phyloP scores from a whole-genome alignment of 2,329 filamentous ascomycete species.

The Lasiodiplodia hormozganensis region DNA sequence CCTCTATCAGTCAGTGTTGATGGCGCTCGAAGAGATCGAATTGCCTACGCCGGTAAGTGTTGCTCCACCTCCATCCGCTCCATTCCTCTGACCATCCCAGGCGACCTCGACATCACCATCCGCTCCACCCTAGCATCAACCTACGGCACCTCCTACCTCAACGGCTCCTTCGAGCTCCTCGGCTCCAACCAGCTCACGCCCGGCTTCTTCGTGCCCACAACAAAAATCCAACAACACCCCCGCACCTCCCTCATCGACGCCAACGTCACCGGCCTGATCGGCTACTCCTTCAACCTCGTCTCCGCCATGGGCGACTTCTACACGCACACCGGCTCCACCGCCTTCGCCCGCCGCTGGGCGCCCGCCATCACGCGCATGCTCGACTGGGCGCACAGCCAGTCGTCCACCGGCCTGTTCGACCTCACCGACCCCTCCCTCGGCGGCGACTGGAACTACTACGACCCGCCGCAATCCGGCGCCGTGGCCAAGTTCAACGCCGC shows the following conservation, averaged over 20 bases:
- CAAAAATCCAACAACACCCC: conserved; percentile 43
- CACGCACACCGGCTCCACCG: conserved; percentile 38
- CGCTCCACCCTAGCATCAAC: conserved; percentile 40
- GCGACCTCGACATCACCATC: conserved; percentile 41
- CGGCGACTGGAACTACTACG: conserved; percentile 48
- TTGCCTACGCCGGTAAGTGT: conserved; percentile 38
- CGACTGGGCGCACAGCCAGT: conserved; percentile 45
- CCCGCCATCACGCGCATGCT: conserved; percentile 40
- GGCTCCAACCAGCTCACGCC: conserved; percentile 40
- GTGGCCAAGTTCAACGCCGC: conserved; percentile 44
- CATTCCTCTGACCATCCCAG: no score
- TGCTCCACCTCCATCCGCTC: no score
- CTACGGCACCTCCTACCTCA: conserved; percentile 36
- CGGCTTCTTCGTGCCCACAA: conserved; percentile 44
- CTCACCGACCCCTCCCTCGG: conserved; percentile 38
- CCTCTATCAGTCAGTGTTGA: conserved; percentile 43
- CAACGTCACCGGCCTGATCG: conserved; percentile 43
- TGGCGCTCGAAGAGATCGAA: conserved; percentile 46
- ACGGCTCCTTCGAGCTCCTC: conserved; percentile 39
- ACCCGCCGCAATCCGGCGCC: conserved; percentile 39
- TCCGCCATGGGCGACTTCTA: conserved; percentile 41
- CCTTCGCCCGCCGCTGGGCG: conserved; percentile 40
- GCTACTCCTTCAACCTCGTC: conserved; percentile 44
- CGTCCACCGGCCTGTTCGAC: conserved; percentile 38
- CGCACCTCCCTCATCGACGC: conserved; percentile 32